Evolutionary conservation across 1,284 basidiomycete species (phyloP), one percentile per base, ranked within the genome.

Genomic region (Ceratobasidium sp.): DNA sequence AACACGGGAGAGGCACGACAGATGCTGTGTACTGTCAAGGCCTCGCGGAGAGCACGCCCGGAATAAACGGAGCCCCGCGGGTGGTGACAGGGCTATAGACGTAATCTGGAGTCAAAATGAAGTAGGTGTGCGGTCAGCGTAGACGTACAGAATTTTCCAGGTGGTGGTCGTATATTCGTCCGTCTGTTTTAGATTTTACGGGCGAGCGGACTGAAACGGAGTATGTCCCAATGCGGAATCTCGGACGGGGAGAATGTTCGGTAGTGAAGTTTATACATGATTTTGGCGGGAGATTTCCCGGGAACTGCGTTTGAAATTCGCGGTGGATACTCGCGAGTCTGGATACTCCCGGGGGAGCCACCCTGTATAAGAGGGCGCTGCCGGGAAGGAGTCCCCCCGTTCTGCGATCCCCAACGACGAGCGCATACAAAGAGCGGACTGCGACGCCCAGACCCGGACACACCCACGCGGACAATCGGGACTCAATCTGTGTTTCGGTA

Each of bases 241-340:
- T 50, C 58, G 36, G 41, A 2, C 36, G 34, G 34, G 58, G 58
- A 58, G 34, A 41, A 60, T 60, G 41, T 26, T 60, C 58, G 58
- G 58, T 16, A 18, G 26, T 36, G 43, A 3, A n/a, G n/a, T n/a
- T 41, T 5, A 41, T 21, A 18, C 6, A 5, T n/a, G 43, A 6
- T 45, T 45, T 45, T 45, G 30, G 18, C 45, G 45, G 61, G 45
- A 30, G 43, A 64, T 48, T 50, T 64, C 21, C 61, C 61, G 58
- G 58, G 36, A 60, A 58, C 36, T n/a, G 14, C n/a, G n/a, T 58
- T 58, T 5, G 55, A 9, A 36, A 21, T n/a, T 18, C 32, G 21
- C 36, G 55, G 41, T 60, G 18, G 58, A 28, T 28, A 50, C 8
- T 50, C n/a, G 48, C 48, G 45, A n/a, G 21, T 50, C 48, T 39